Evolutionary conservation across 164 flowering plant species (phyloP).

Genomic region (Buxus sempervirens): DNA sequence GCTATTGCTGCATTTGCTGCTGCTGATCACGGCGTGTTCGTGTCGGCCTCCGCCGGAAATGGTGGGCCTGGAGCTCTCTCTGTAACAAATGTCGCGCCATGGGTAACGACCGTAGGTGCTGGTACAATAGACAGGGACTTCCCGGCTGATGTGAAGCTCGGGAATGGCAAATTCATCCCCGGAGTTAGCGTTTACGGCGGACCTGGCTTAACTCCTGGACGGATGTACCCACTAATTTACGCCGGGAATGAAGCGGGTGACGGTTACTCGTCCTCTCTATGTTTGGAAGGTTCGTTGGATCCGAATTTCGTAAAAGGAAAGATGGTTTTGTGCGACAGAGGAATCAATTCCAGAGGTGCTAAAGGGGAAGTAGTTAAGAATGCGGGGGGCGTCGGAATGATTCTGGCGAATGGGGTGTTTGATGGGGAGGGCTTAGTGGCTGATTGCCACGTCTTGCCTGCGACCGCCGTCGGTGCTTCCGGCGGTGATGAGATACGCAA

Average conservation of each 20-base stretch:
- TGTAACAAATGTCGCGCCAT: conserved; percentile 89
- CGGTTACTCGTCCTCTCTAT: conserved; percentile 79
- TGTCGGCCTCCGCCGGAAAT: conserved; percentile 91
- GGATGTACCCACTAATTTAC: conserved; percentile 61
- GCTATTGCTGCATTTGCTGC: conserved; percentile 87
- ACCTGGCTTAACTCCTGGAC: conserved; percentile 45
- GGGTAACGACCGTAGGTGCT: conserved; percentile 95
- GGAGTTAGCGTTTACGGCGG: conserved; percentile 84
- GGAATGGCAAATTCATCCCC: conserved; percentile 50
- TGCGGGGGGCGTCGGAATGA: conserved; percentile 88
- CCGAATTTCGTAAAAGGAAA: conserved; percentile 65
- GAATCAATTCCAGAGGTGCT: conserved; percentile 66
- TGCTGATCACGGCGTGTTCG: conserved; percentile 63
- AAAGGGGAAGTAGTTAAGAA: conserved; percentile 85
- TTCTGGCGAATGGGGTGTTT: conserved; percentile 80
- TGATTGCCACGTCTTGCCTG: conserved; percentile 89
- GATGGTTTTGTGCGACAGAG: conserved; percentile 88
- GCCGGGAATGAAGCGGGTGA: conserved; percentile 72
- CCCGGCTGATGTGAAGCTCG: conserved; percentile 79
- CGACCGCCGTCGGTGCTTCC: conserved; percentile 67
- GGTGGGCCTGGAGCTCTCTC: conserved; percentile 88
- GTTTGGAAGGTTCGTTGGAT: conserved; percentile 78
- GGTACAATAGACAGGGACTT: conserved; percentile 82
- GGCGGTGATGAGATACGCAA: conserved; percentile 64
- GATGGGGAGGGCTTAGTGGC: conserved; percentile 95